A percentile compares a stretch with the other conserved stretches of the same genome.
These are phyloP conservation scores for Podospora australis DNA, from an alignment of 495 filamentous ascomycete species.

Conservation along the genomic window DNA sequence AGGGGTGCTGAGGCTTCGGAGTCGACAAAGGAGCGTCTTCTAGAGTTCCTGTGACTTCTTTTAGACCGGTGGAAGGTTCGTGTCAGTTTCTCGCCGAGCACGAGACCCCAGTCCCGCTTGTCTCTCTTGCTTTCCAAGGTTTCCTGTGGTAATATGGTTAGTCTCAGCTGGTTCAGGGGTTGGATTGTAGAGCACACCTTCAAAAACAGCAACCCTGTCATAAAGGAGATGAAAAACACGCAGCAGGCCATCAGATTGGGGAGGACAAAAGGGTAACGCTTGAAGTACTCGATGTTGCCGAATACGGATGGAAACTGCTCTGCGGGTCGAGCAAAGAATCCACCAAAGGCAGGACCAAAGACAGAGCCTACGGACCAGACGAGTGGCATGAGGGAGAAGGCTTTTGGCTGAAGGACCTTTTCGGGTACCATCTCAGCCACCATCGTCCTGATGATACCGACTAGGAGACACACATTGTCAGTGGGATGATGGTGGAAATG, in stretches of 20 bases:
- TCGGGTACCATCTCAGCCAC: slow-evolving; percentile 74
- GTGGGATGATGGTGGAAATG: not conserved
- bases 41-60: slow-evolving; percentile 13
- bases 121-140: slow-evolving; percentile 61
- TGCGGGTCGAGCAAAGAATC: slow-evolving; percentile 72
- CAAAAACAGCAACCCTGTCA: slow-evolving; percentile 65
- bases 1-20: slow-evolving; percentile 39
- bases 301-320: slow-evolving; percentile 63
- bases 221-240: slow-evolving; percentile 68
- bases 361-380: slow-evolving; percentile 76
- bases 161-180: not conserved
- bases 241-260: slow-evolving; percentile 71
- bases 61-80: slow-evolving; percentile 28
- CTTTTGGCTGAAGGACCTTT: slow-evolving; percentile 71
- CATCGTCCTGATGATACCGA: slow-evolving; percentile 64
- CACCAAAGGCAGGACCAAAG: slow-evolving; percentile 85
- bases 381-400: slow-evolving; percentile 80
- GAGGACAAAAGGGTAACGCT: slow-evolving; percentile 69
- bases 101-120: slow-evolving; percentile 60
- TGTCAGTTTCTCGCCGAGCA: slow-evolving; percentile 52
- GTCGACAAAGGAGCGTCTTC: slow-evolving; percentile 37
- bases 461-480: slow-evolving; percentile 24
- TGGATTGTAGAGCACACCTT: slow-evolving; percentile 30
- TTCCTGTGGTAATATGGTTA: slow-evolving; percentile 45
- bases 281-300: slow-evolving; percentile 58